A percentile compares a stretch with the other conserved stretches of the same genome.
Evolutionary conservation across 1,139 yeast species (phyloP).

Genomic region (Hyphopichia pseudoburtonii): DNA sequence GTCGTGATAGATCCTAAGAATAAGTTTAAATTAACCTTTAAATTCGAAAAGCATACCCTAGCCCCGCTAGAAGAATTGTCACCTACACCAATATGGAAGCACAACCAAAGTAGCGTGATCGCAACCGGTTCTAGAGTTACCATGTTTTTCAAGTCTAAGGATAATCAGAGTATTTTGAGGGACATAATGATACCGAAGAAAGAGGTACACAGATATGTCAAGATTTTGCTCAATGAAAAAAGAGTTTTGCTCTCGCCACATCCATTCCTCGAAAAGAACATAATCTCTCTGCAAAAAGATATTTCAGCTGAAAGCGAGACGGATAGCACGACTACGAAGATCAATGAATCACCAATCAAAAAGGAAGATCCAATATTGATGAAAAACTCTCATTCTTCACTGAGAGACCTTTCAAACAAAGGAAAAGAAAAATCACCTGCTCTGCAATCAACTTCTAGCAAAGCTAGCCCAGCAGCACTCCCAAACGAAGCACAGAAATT

Average conservation of each 20-base stretch:
- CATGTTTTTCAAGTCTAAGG: not conserved
- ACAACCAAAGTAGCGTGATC: too few relatives aligned
- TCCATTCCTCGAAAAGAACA: conserved; percentile 12
- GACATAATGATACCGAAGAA: not conserved
- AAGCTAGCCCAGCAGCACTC: too few relatives aligned
- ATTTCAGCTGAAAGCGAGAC: too few relatives aligned
- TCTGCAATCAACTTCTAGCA: not conserved
- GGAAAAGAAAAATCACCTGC: not conserved
- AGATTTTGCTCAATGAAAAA: conserved; percentile 23
- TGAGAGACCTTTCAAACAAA: too few relatives aligned
- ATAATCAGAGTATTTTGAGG: conserved; percentile 1
- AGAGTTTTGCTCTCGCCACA: conserved; percentile 17
- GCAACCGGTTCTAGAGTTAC: conserved; percentile 3
- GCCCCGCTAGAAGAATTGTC: conserved; percentile 1
- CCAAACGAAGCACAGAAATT: too few relatives aligned
- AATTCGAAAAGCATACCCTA: conserved; percentile 12
- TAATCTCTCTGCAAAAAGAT: too few relatives aligned
- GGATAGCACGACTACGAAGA: too few relatives aligned
- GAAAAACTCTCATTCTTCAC: too few relatives aligned
- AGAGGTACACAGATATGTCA: conserved; percentile 23
- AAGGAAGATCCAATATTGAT: too few relatives aligned
- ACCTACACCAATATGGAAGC: too few relatives aligned
- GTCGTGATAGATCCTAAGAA: conserved; percentile 10
- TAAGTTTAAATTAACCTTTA: conserved; percentile 13
- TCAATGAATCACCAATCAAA: too few relatives aligned